Evolutionary conservation across 768 basidiomycete species (phyloP).

Genomic region (Boletus pseudo-olivaceus): DNA sequence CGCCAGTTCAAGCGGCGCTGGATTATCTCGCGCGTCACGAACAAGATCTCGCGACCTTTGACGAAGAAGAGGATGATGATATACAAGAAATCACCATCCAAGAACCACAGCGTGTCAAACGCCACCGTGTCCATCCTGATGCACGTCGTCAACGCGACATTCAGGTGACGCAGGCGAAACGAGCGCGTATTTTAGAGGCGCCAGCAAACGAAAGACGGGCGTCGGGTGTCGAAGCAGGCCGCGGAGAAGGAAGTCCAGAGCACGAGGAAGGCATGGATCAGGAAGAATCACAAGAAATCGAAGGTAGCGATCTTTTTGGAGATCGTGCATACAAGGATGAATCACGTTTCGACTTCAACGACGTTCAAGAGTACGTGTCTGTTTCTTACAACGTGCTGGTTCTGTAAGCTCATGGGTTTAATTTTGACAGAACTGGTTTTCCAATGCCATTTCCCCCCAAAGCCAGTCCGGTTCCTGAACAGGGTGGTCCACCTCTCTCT

Average conservation of each 20-base stretch:
- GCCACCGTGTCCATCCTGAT: conserved; percentile 8
- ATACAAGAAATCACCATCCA: background rate
- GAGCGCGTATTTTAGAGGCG: conserved; percentile 4
- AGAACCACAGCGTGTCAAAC: conserved; percentile 13
- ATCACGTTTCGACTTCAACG: background rate
- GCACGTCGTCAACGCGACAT: background rate
- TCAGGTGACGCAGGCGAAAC: conserved; percentile 10
- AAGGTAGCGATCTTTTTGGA: conserved; percentile 24
- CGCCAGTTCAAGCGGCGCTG: background rate
- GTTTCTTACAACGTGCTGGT: background rate
- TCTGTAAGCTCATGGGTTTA: background rate
- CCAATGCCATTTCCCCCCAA: background rate
- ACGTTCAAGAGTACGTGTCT: conserved; percentile 12
- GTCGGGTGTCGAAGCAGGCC: background rate
- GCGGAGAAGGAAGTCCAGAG: background rate
- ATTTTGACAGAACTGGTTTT: conserved; percentile 1
- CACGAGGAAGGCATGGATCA: background rate
- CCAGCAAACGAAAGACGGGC: background rate
- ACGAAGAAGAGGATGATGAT: background rate
- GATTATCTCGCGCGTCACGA: background rate
- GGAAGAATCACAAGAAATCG: conserved; percentile 5
- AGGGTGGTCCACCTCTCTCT: conserved; percentile 9
- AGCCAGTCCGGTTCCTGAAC: background rate
- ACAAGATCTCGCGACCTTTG: background rate
- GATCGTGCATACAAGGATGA: conserved; percentile 6